Evolutionary conservation across 2,329 filamentous ascomycete species (phyloP).

Genomic region (Fusarium armeniacum): DNA sequence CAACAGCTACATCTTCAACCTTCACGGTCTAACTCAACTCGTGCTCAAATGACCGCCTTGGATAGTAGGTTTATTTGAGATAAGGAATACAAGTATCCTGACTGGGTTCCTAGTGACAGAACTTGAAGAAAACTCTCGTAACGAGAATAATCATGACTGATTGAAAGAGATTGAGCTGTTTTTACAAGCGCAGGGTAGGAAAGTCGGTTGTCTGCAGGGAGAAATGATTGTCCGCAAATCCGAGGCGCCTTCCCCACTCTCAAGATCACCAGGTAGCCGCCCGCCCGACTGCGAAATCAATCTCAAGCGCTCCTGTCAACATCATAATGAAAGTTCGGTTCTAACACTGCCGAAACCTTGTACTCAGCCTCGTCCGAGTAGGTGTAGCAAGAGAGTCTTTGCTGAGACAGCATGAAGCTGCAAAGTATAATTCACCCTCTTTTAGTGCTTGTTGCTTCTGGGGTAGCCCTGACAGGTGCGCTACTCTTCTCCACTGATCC

Average conservation of each 20-base stretch:
- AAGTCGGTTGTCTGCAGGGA: no score
- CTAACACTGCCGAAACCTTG: not conserved
- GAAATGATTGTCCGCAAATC: not conserved
- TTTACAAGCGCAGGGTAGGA: no score
- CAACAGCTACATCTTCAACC: no score
- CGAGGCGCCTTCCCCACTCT: not conserved
- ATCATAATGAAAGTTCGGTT: not conserved
- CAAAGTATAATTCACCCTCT: not conserved
- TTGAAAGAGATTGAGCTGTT: no score
- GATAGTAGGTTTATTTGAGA: no score
- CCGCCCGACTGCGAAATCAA: not conserved
- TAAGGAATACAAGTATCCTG: no score
- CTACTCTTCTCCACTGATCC: not conserved
- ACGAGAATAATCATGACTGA: no score
- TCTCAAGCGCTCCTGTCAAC: not conserved
- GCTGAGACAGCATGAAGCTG: conserved; percentile 1
- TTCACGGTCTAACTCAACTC: no score
- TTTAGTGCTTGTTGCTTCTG: not conserved
- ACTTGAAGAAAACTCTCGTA: no score
- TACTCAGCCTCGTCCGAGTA: accelerated
- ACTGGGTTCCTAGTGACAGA: no score
- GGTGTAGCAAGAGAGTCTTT: no score
- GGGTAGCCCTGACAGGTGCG: conserved; percentile 17
- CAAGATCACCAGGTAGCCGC: not conserved
- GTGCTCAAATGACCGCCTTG: no score